Evolutionary conservation across 257 asterid genomes (phyloP).

Genomic region (Solanum virginianum): DNA sequence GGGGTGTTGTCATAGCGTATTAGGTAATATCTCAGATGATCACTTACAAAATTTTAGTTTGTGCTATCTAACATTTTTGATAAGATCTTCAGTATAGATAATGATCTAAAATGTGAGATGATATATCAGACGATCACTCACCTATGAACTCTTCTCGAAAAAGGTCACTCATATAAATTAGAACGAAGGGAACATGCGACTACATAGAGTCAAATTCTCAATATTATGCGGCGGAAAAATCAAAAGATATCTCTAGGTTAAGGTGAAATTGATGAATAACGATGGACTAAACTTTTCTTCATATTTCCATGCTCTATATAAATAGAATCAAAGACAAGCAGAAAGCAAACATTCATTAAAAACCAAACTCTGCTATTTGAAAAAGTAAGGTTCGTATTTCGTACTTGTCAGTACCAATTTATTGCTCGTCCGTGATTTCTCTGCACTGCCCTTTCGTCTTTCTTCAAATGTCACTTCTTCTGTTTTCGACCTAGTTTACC

Average conservation of each 20-base stretch:
- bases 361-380: conserved; percentile 3
- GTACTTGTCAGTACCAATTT: conserved; percentile 7
- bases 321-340: conserved; percentile 5
- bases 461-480: neutral
- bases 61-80: too few relatives aligned
- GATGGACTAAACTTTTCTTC: neutral
- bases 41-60: too few relatives aligned
- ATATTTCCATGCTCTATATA: too few relatives aligned
- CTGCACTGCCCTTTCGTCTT: neutral
- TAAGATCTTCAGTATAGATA: too few relatives aligned
- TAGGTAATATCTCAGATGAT: too few relatives aligned
- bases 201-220: too few relatives aligned
- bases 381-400: conserved; percentile 5
- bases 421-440: conserved; percentile 14
- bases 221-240: neutral
- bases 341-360: conserved; percentile 18
- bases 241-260: neutral
- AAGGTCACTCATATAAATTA: too few relatives aligned
- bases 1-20: too few relatives aligned
- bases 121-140: too few relatives aligned
- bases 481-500: neutral
- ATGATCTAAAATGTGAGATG: neutral
- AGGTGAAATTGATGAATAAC: neutral
- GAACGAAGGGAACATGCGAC: too few relatives aligned
- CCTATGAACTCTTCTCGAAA: too few relatives aligned